Percentiles rank a stretch among this genome's conserved stretches.
These are phyloP conservation scores for Lolium perenne DNA, from an alignment of 176 grass and related monocot species.

Conservation along the genomic window DNA sequence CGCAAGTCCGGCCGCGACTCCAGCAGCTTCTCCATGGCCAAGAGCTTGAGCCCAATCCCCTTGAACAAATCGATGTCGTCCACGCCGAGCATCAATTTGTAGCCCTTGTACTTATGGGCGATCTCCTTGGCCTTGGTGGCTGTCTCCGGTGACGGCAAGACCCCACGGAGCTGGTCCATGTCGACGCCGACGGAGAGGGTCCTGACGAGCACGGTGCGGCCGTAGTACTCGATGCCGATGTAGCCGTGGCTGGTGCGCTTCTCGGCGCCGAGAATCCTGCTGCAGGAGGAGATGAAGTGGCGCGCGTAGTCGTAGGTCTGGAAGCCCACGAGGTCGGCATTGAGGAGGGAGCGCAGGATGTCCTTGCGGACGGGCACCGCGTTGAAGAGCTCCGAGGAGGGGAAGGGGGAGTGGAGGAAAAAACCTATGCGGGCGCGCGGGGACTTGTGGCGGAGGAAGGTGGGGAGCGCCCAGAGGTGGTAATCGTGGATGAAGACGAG, in stretches of 20 bases:
- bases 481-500: slow-evolving; percentile 67
- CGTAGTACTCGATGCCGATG: slow-evolving; percentile 63
- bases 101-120: slow-evolving; percentile 41
- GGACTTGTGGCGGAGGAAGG: slow-evolving; percentile 56
- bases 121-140: slow-evolving; percentile 57
- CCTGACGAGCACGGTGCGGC: slow-evolving; percentile 60
- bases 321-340: slow-evolving; percentile 72
- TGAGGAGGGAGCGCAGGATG: slow-evolving; percentile 65
- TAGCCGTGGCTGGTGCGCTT: slow-evolving; percentile 52
- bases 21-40: slow-evolving; percentile 64
- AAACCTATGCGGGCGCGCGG: slow-evolving; percentile 51
- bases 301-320: slow-evolving; percentile 71
- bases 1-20: slow-evolving; percentile 39
- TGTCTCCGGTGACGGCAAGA: slow-evolving; percentile 45
- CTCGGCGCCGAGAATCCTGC: slow-evolving; percentile 48
- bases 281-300: slow-evolving; percentile 67
- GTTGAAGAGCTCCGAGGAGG: slow-evolving; percentile 58
- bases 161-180: slow-evolving; percentile 53
- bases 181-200: slow-evolving; percentile 71
- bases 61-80: slow-evolving; percentile 76
- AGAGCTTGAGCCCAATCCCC: slow-evolving; percentile 64
- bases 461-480: slow-evolving; percentile 61
- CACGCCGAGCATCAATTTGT: slow-evolving; percentile 51
- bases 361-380: slow-evolving; percentile 65
- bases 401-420: slow-evolving; percentile 76